Evolutionary conservation across 345 rosid genomes (phyloP).

Genomic region (Eucalyptus rudis): DNA sequence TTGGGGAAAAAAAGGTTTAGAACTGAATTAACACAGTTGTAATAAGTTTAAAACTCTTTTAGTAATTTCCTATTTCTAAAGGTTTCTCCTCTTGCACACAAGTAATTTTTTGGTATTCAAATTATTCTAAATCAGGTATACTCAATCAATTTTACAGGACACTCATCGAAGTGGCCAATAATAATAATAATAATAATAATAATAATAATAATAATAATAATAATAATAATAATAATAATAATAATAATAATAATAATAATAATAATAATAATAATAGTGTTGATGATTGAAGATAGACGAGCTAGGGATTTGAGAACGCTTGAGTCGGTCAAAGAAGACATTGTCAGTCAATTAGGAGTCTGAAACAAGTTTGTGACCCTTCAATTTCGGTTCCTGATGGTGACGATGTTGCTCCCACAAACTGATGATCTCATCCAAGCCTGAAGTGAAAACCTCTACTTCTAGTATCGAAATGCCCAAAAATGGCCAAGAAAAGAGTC

Average conservation of each 20-base stretch:
- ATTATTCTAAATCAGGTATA: background rate
- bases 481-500: background rate
- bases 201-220: no score
- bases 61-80: background rate
- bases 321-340: background rate
- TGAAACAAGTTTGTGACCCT: background rate
- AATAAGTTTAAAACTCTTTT: no score
- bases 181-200: no score
- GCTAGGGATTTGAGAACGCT: background rate
- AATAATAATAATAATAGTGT: no score
- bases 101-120: background rate
- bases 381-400: no score
- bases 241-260: no score
- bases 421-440: background rate
- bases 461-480: background rate
- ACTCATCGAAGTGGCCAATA: no score
- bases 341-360: background rate
- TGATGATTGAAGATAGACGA: no score
- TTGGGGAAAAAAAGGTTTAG: no score
- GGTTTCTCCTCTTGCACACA: background rate
- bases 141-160: no score
- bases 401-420: background rate
- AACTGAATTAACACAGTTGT: background rate
- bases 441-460: background rate
- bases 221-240: no score